Conservation (phyloP, 2,329 filamentous ascomycete species). For the Graphium sp. region DNA sequence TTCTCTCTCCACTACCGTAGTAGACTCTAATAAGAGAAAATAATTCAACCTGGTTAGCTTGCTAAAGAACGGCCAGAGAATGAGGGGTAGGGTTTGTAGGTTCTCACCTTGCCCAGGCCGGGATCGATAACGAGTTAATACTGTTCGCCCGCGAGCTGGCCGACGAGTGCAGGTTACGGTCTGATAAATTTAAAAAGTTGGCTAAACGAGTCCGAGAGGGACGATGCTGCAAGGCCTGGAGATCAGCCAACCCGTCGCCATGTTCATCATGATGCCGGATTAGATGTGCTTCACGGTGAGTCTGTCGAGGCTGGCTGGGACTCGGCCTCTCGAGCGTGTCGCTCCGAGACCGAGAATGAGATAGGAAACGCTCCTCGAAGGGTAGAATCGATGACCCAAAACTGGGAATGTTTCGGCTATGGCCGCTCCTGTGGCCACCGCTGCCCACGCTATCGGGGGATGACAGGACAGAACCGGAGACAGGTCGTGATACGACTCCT, state of each 20-base stretch:
- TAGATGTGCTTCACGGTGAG: conserved; percentile 17
- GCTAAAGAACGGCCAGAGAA: too few species aligned
- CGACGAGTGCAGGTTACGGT: conserved; percentile 34
- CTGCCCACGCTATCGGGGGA: conserved; percentile 23
- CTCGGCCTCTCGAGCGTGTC: conserved; percentile 32
- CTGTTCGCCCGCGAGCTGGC: conserved; percentile 29
- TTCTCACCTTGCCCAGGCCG: conserved; percentile 34
- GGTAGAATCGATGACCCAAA: conserved; percentile 41
- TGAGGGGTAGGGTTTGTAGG: too few species aligned
- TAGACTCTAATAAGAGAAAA: conserved; percentile 34
- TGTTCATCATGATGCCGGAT: conserved; percentile 45
- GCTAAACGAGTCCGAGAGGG: conserved; percentile 37
- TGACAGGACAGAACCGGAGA: conserved; percentile 20
- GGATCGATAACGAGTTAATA: conserved; percentile 25
- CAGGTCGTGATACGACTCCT: conserved; percentile 28
- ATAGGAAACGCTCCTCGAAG: conserved; percentile 20
- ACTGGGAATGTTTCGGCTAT: conserved; percentile 38
- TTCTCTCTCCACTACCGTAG: conserved; percentile 49
- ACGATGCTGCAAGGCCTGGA: conserved; percentile 32
- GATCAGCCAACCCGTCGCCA: conserved; percentile 44
- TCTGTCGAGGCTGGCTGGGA: conserved; percentile 21
- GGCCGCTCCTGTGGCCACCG: conserved; percentile 29
- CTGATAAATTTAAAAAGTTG: conserved; percentile 30
- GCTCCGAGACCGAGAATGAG: conserved; percentile 21
- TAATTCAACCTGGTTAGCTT: not conserved